Evolutionary conservation across 2,329 filamentous ascomycete genomes (phyloP).

Genomic region (Colletotrichum destructivum): DNA sequence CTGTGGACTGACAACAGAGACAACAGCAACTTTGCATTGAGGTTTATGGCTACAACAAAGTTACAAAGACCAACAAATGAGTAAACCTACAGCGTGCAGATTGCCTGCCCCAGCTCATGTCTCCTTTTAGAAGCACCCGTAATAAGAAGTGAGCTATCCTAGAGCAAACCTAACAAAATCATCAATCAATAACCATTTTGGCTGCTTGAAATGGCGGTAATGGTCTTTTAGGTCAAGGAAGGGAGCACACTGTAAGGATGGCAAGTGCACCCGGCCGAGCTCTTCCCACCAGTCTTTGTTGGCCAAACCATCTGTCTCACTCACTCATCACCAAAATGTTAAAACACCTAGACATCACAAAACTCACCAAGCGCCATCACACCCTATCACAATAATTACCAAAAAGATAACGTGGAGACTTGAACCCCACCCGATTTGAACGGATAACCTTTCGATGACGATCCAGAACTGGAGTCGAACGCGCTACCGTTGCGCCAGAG

Average conservation of each 20-base stretch:
- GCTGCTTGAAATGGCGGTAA: neutral
- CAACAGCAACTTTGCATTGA: too few relatives aligned
- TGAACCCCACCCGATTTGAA: conserved; percentile 42
- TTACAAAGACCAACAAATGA: too few relatives aligned
- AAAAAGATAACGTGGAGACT: neutral
- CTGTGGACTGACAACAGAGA: too few relatives aligned
- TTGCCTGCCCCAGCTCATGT: too few relatives aligned
- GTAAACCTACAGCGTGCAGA: neutral
- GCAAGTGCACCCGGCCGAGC: too few relatives aligned
- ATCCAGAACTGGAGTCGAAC: conserved; percentile 37
- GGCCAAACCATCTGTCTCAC: neutral
- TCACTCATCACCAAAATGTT: neutral
- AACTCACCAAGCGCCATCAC: neutral
- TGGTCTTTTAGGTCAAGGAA: neutral
- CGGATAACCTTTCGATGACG: conserved; percentile 40
- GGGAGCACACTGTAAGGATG: neutral
- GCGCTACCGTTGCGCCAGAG: conserved; percentile 42
- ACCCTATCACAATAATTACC: neutral
- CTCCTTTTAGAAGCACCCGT: too few relatives aligned
- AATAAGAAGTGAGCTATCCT: neutral
- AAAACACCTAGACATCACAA: neutral
- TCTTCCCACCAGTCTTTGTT: neutral
- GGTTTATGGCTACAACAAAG: too few relatives aligned
- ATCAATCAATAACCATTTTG: neutral
- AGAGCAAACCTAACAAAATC: too few relatives aligned